Base-by-base conservation (phyloP, 305 asterid species). In the Fraxinus sp. region DNA sequence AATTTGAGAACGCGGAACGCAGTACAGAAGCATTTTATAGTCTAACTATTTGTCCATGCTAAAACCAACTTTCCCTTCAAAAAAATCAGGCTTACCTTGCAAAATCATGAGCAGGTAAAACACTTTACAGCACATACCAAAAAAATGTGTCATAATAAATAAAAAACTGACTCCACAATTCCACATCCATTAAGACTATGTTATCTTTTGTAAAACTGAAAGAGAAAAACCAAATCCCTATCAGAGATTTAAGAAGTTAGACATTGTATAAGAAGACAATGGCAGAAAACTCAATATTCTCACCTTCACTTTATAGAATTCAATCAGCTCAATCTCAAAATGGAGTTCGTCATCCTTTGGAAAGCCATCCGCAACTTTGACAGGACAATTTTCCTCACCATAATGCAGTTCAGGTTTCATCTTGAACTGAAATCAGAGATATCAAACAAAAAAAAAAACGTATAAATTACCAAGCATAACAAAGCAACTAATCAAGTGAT, bases 261-360 rank as follows among this genome's bases (percentile, higher is more conserved):
- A 52, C 2, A 0, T 52, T 52, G n/a, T 18, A 39, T 77, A 32
- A 7, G 76, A 46, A 46, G 57, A 46, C 57, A 46, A 46, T 46
- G 57, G 57, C 81, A 87, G 77, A 16, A 80, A 80, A 80, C 32
- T 33, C n/a, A n/a, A 79, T 28, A 83, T 80, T 80, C 96, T 89
- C 91, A 87, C 98, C 98, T 95, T 95, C 87, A 88, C 92, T 92
- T 95, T 95, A 43, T 92, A 88, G 88, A 91, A 95, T 62, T 92
- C 98, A 81, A 94, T 92, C 80, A 95, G 80, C 90, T 96, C 98
- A 79, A 93, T 93, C 92, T 96, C 99, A 87, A 94, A 93, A 91
- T 96, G 98, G 91, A 96, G 98, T 87, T 93, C 98, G 68, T 84
- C 90, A 82, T 94, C 97, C 92, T 94, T 96, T 32, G 98, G 99